Evolutionary conservation across 2,329 filamentous ascomycete species (phyloP).

Genomic region (Aspergillus sp.): DNA sequence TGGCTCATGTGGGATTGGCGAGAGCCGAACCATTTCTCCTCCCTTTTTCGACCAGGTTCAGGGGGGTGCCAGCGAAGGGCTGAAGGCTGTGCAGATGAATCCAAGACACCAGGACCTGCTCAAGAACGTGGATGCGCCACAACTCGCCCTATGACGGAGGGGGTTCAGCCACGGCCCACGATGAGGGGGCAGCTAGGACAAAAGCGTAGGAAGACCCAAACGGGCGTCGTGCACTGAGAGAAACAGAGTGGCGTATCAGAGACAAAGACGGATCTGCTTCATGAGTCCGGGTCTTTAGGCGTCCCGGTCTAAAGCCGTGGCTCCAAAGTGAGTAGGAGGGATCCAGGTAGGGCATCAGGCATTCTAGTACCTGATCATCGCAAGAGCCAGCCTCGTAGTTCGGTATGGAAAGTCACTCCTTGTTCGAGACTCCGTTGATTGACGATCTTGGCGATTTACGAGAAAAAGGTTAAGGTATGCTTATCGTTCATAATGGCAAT

Average conservation of each 20-base stretch:
- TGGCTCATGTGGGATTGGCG: constrained; percentile 5
- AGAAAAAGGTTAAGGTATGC: background rate
- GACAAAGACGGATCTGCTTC: background rate
- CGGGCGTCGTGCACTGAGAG: too few relatives aligned
- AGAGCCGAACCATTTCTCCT: background rate
- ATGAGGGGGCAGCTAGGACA: background rate
- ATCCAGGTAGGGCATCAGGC: background rate
- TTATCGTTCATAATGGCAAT: background rate
- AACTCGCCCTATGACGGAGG: background rate
- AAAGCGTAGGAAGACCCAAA: background rate
- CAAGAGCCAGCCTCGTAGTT: background rate
- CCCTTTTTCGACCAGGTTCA: background rate
- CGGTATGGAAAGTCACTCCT: too few relatives aligned
- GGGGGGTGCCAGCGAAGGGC: background rate
- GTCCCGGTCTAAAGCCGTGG: background rate
- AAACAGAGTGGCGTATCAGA: background rate
- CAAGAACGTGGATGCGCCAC: constrained; percentile 1
- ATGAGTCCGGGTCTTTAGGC: background rate
- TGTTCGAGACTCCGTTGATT: background rate
- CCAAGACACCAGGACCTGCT: background rate
- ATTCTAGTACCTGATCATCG: background rate
- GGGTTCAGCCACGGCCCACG: background rate
- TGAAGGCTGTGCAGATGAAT: background rate
- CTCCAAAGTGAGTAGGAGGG: background rate
- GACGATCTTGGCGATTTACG: background rate